Evolutionary conservation across 345 rosid genomes (phyloP).

Genomic region (Lenwebbia sp.): DNA sequence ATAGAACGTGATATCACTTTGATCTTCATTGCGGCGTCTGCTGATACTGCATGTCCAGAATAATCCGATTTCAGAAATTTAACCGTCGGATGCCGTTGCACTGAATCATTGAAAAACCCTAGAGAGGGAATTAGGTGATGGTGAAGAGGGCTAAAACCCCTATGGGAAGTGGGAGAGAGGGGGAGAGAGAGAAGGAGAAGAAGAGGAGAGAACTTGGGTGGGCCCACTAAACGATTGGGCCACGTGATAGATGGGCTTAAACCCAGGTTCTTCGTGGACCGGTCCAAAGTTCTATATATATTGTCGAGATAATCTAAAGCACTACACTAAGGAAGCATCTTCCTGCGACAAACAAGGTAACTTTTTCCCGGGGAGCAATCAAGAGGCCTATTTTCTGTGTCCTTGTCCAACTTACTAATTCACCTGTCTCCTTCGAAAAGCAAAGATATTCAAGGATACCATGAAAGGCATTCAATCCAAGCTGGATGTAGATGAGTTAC

Average conservation of each 20-base stretch:
- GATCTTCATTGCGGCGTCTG: no score
- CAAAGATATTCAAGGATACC: neutral
- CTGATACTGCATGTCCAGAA: no score
- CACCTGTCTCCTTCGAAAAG: neutral
- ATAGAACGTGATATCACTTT: no score
- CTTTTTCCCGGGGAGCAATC: no score
- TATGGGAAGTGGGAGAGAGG: no score
- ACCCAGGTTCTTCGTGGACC: neutral
- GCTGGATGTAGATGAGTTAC: neutral
- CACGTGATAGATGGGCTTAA: neutral
- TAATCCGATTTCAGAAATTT: no score
- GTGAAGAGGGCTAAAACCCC: no score
- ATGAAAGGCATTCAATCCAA: neutral
- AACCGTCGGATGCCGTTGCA: no score
- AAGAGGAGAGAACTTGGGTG: neutral
- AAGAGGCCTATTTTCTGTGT: neutral
- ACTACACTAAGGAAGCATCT: conserved; percentile 2
- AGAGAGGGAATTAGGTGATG: no score
- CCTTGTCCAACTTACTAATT: neutral
- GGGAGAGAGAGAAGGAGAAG: neutral
- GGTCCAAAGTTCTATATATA: neutral
- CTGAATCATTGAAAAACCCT: no score
- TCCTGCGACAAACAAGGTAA: neutral
- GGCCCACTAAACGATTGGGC: neutral
- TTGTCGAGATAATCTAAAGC: neutral